Base-by-base conservation (phyloP, 495 filamentous ascomycete species). In the Aspergillus homomorphus region DNA sequence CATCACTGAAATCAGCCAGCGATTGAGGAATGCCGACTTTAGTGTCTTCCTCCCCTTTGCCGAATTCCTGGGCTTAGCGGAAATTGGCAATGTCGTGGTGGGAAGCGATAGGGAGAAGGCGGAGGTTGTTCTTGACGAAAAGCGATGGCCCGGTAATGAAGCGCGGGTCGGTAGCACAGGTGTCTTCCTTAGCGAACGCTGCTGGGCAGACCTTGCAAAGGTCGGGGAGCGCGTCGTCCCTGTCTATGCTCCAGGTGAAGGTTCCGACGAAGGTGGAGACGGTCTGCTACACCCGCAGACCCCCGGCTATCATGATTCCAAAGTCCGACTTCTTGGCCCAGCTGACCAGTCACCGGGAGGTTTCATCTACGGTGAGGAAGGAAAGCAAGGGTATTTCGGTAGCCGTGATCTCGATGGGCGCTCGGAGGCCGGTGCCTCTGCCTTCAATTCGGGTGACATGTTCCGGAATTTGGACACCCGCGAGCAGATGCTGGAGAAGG, bases 381-480 rank as follows among this genome's bases (percentile, higher is more conserved):
- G 59, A 48, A 84, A 88, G 54, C 74, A 83, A 45, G 86, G 85
- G 0, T 96, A 95, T 67, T 96, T 96, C 64, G 87, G 90, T 43
- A 89, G 82, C 69, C 82, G 85, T 53, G 92, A 96, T 53, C 71
- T 92, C 43, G 94, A 98, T 66, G 78, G 86, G 2, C 86, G 91
- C 53, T 97, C 93, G 19, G 92, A 98, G 28, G 92, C 92, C 5
- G 93, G 91, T 3, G 90, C 80, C 1, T 96, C 90, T 15, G 92
- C 92, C 16, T 89, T 96, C 62, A 87, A 90, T 56, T 88, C 84
- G 50, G 93, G 94, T 16, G 92, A 98, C 68, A 96, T 98, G 93
- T 98, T 98, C 82, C 88, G 87, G 60, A 95, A 96, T 60, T 79
- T 97, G n/a, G 92, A 97, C 60, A 96, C 90, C 3, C 82, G 88